Evolutionary conservation across 805 yeast genomes (phyloP).

Genomic region (Monosporozyma solicola): DNA sequence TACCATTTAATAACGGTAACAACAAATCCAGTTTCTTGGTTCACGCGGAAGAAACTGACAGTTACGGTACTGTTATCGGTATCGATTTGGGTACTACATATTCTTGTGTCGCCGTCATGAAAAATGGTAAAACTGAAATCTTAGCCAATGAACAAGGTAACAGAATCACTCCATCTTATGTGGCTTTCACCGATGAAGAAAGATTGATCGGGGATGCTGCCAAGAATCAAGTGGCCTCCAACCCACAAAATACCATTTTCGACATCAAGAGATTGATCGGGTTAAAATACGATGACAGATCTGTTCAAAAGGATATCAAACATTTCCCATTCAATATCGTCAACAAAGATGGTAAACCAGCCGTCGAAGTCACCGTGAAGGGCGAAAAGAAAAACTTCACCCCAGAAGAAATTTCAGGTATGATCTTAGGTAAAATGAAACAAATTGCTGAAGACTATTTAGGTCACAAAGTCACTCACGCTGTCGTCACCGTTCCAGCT

Average conservation of each 20-base stretch:
- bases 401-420: constrained; percentile 89
- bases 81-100: constrained; percentile 97
- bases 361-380: constrained; percentile 61
- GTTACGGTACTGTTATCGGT: constrained; percentile 69
- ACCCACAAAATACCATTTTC: constrained; percentile 77
- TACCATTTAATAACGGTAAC: constrained; percentile 17
- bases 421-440: constrained; percentile 89
- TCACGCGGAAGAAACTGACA: constrained; percentile 36
- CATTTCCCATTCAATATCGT: constrained; percentile 70
- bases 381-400: constrained; percentile 74
- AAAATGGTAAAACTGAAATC: constrained; percentile 81
- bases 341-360: constrained; percentile 73
- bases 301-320: constrained; percentile 73
- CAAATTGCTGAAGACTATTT: constrained; percentile 85
- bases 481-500: constrained; percentile 90
- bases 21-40: constrained; percentile 16
- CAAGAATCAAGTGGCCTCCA: constrained; percentile 88
- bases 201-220: constrained; percentile 95
- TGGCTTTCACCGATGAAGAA: constrained; percentile 86
- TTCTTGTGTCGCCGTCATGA: constrained; percentile 90
- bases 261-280: constrained; percentile 92
- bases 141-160: constrained; percentile 95
- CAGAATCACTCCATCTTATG: constrained; percentile 93
- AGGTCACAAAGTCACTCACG: constrained; percentile 77
- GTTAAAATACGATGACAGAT: constrained; percentile 63